Evolutionary conservation across 441 rosid genomes (phyloP).

Genomic region (Populus trichocarpa): DNA sequence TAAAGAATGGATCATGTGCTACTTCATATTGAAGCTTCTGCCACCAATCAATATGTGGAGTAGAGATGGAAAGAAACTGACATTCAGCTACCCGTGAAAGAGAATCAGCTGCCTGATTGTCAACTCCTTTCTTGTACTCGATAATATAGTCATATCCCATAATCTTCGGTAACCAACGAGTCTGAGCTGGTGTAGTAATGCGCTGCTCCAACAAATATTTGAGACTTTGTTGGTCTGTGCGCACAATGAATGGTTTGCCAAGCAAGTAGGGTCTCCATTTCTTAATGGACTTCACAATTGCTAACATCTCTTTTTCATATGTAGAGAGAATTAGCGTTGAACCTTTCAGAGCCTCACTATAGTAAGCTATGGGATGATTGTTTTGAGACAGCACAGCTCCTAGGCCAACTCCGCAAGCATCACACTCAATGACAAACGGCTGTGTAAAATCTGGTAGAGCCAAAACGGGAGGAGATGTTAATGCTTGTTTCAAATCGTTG

Average conservation of each 20-base stretch:
- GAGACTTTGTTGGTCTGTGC: too few species aligned
- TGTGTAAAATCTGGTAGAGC: neutral
- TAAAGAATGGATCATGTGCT: neutral
- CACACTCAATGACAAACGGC: neutral
- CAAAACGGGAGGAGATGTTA: neutral
- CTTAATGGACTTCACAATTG: too few species aligned
- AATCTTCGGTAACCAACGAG: neutral
- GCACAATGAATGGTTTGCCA: too few species aligned
- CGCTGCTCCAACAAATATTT: too few species aligned
- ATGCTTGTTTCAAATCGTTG: neutral
- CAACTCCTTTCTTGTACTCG: neutral
- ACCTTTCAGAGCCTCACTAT: neutral
- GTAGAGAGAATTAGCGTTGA: neutral
- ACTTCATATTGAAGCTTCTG: neutral
- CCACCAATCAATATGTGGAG: too few species aligned
- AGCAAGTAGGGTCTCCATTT: too few species aligned
- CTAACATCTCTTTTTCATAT: neutral
- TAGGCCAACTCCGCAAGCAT: neutral
- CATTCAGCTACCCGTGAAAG: too few species aligned
- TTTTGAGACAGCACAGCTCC: neutral
- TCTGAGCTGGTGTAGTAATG: neutral
- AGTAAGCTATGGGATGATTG: neutral
- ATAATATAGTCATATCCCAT: neutral
- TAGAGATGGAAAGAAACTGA: too few species aligned
- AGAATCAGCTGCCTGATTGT: too few species aligned